Percentiles rank a stretch among this genome's conserved stretches.
These are phyloP conservation scores for Hordeum marinum DNA, from an alignment of 176 grass and related monocot genomes.

Conservation along the genomic window DNA sequence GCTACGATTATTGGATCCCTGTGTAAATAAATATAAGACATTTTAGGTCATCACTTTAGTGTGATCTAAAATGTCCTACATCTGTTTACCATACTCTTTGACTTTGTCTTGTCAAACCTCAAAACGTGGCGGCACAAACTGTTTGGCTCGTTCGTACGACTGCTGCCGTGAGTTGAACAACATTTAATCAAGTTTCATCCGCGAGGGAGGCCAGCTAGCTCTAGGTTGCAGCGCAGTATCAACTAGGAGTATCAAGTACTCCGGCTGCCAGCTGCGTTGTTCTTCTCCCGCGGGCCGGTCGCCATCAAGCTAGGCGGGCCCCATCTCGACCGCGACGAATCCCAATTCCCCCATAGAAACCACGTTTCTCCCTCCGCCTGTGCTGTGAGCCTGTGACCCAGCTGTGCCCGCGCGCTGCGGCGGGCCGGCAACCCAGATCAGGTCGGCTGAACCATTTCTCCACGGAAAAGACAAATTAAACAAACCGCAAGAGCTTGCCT, in stretches of 20 bases:
- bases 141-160: neutral
- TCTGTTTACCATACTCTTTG: neutral
- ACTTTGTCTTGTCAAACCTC: neutral
- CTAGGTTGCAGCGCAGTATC: too few relatives aligned
- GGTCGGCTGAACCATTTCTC: neutral
- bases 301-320: neutral
- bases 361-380: constrained; percentile 14
- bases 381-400: constrained; percentile 11
- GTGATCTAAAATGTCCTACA: too few relatives aligned
- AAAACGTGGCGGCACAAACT: neutral
- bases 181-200: neutral
- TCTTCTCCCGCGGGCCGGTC: constrained; percentile 8
- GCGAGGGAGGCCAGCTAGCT: too few relatives aligned
- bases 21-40: too few relatives aligned
- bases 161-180: neutral
- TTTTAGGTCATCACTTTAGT: too few relatives aligned
- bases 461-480: neutral
- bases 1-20: too few relatives aligned
- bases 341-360: constrained; percentile 29
- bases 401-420: neutral
- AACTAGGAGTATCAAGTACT: too few relatives aligned
- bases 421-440: neutral
- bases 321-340: neutral
- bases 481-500: neutral
- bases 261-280: constrained; percentile 17